Conservation (phyloP, 1,284 basidiomycete species). For the Caloboletus inedulis region DNA sequence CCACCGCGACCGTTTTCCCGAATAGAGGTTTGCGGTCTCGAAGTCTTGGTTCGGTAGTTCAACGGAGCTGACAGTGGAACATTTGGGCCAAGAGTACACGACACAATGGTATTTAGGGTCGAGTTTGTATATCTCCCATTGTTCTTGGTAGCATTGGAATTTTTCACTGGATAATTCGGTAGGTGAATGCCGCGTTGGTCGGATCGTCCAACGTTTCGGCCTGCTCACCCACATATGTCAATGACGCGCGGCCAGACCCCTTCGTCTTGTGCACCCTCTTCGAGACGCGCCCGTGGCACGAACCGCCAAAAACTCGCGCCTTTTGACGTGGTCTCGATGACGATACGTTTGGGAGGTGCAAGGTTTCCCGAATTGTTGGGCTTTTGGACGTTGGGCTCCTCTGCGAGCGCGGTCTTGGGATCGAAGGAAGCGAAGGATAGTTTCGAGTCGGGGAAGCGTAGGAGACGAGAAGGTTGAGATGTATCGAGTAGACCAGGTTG, state of each 20-base stretch:
- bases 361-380: conserved; percentile 46
- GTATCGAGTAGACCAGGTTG: conserved; percentile 59
- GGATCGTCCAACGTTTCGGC: conserved; percentile 1
- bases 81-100: conserved; percentile 45
- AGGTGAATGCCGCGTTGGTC: conserved; percentile 8
- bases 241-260: conserved; percentile 66
- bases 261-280: conserved; percentile 56
- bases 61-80: conserved; percentile 40
- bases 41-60: conserved; percentile 14
- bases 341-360: conserved; percentile 61
- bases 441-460: conserved; percentile 50
- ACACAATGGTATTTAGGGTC: conserved; percentile 65
- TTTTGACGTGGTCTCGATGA: conserved; percentile 57
- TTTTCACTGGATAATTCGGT: conserved; percentile 39
- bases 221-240: conserved; percentile 62
- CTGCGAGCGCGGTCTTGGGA: conserved; percentile 55
- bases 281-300: conserved; percentile 62
- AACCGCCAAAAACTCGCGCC: conserved; percentile 65
- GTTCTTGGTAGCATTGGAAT: conserved; percentile 58
- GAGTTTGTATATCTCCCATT: conserved; percentile 81
- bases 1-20: conserved; percentile 34
- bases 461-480: conserved; percentile 54
- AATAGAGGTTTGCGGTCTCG: conserved; percentile 14
- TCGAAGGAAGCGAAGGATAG: conserved; percentile 69
- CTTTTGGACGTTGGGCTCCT: conserved; percentile 35